Conservation (phyloP, 176 grass and related monocot species). For the Triticum monococcum region DNA sequence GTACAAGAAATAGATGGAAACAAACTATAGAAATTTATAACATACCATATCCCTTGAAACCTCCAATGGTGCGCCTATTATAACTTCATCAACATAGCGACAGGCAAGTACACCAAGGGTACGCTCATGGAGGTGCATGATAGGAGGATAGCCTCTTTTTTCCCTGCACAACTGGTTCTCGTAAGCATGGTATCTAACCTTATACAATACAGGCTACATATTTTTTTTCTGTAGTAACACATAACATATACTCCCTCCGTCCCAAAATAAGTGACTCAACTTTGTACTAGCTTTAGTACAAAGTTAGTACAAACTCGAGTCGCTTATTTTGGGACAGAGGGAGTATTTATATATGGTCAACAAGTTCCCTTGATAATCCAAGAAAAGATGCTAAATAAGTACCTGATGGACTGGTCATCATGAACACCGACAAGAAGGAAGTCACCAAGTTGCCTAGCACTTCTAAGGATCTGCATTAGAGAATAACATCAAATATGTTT, state of each 20-base stretch:
- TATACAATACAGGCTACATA: constrained; percentile 7
- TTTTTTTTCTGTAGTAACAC: neutral
- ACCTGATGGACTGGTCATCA: constrained; percentile 85
- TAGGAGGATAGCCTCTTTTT: constrained; percentile 57
- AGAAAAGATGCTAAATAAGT: constrained; percentile 7
- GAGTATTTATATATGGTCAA: neutral
- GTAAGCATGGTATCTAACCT: constrained; percentile 23
- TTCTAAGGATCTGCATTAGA: constrained; percentile 72
- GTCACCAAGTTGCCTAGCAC: constrained; percentile 89
- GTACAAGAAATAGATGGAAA: neutral
- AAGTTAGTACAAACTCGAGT: too few species aligned
- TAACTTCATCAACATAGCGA: constrained; percentile 96
- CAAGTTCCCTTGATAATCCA: neutral
- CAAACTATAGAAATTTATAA: constrained; percentile 10
- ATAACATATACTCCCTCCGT: neutral
- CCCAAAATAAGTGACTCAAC: too few species aligned
- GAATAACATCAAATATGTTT: constrained; percentile 20
- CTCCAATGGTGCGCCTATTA: constrained; percentile 92
- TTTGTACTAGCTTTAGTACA: too few species aligned
- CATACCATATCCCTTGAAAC: constrained; percentile 93
- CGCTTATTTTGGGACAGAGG: too few species aligned
- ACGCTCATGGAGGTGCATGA: constrained; percentile 95
- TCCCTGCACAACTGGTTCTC: constrained; percentile 52
- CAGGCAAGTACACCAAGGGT: constrained; percentile 90
- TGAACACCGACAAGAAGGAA: constrained; percentile 94